These are phyloP conservation scores for Cladophialophora exuberans DNA, from an alignment of 2,329 filamentous ascomycete genomes.

Conservation along the genomic window DNA sequence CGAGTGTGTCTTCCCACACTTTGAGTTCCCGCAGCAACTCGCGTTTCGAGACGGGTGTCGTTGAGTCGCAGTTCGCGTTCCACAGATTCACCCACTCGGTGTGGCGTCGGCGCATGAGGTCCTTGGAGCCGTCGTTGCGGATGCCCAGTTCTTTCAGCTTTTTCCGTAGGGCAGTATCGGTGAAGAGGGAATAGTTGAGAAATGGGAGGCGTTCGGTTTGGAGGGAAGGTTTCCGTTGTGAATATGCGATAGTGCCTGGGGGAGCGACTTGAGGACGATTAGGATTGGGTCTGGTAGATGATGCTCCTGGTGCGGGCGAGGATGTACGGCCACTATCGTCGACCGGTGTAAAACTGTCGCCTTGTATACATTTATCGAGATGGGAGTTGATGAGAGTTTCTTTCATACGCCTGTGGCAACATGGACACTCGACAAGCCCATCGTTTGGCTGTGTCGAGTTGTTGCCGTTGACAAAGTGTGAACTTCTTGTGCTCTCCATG, in stretches of 20 bases:
- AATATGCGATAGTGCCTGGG: constrained; percentile 29
- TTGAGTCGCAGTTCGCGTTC: constrained; percentile 95
- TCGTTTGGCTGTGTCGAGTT: constrained; percentile 57
- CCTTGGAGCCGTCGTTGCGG: constrained; percentile 67
- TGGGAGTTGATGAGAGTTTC: constrained; percentile 76
- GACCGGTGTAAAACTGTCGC: constrained; percentile 22
- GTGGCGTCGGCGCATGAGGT: constrained; percentile 76
- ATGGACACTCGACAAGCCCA: constrained; percentile 80
- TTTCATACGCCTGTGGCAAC: constrained; percentile 81
- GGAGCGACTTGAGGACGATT: constrained; percentile 9
- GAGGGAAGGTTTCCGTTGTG: constrained; percentile 23
- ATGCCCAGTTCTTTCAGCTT: constrained; percentile 83
- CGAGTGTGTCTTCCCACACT: constrained; percentile 83
- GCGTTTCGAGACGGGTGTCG: constrained; percentile 67
- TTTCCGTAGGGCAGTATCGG: constrained; percentile 74
- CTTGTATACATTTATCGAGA: constrained; percentile 67
- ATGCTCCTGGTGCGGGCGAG: constrained; percentile 23
- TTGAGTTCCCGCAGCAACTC: constrained; percentile 80
- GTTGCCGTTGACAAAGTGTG: constrained; percentile 4
- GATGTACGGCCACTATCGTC: constrained; percentile 9
- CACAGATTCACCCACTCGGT: constrained; percentile 93
- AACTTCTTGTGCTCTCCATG: constrained; percentile 24
- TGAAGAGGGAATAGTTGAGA: constrained; percentile 85
- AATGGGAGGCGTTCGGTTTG: constrained; percentile 69
- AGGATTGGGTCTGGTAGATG: no score